Evolutionary conservation across 169 alveolate genomes (phyloP).

Genomic region (Besnoitia besnoiti): DNA sequence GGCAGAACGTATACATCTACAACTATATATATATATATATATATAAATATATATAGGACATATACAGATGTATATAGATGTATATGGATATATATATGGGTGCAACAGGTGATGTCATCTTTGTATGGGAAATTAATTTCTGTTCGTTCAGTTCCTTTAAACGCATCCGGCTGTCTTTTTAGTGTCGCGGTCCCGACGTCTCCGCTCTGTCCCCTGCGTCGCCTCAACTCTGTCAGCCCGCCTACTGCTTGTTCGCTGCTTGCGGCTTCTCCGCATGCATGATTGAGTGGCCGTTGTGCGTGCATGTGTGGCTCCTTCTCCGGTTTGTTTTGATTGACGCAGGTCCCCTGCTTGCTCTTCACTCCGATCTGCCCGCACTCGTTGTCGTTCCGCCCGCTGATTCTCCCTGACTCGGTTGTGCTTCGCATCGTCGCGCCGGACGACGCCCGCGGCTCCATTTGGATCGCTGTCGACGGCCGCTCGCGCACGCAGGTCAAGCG

Average conservation of each 20-base stretch:
- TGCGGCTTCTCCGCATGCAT: no score
- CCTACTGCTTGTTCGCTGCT: no score
- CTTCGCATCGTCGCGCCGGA: conserved; percentile 75
- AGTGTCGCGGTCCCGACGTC: not conserved
- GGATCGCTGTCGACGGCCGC: conserved; percentile 72
- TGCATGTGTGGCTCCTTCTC: not conserved
- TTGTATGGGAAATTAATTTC: no score
- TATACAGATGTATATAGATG: not conserved
- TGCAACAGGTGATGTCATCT: no score
- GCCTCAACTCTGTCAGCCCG: no score
- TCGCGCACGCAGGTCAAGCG: conserved; percentile 44
- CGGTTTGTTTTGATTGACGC: not conserved
- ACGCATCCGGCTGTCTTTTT: no score
- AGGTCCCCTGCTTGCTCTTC: conserved; percentile 87
- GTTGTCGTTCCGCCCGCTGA: conserved; percentile 94
- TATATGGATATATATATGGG: not conserved
- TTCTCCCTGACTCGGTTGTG: conserved; percentile 82
- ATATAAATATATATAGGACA: not conserved
- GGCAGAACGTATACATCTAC: not conserved
- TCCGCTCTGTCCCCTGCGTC: no score
- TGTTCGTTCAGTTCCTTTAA: no score
- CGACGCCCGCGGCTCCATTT: conserved; percentile 75
- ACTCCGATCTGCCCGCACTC: conserved; percentile 97
- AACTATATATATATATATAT: no score
- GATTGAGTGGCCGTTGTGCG: no score